Conservation (phyloP, 495 filamentous ascomycete genomes). For the Aspergillus homomorphus region DNA sequence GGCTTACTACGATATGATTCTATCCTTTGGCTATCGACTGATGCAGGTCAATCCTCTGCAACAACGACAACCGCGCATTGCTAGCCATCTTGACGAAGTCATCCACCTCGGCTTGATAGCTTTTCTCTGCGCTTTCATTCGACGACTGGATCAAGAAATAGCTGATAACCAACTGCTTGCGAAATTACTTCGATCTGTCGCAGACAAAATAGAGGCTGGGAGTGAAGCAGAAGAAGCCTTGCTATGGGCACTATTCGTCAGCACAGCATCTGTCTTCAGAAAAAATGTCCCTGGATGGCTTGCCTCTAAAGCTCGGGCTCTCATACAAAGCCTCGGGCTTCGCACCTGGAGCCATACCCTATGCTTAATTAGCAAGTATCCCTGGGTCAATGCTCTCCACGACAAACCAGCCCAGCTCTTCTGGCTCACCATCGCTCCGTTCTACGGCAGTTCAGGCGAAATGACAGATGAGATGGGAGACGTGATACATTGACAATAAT, state of each 20-base stretch:
- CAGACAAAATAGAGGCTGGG: not conserved
- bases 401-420: not conserved
- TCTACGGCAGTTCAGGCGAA: no score
- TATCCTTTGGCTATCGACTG: not conserved
- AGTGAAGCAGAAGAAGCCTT: not conserved
- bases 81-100: not conserved
- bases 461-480: not conserved
- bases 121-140: not conserved
- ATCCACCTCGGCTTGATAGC: not conserved
- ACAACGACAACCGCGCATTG: not conserved
- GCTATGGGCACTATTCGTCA: not conserved
- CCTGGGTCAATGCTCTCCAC: conserved; percentile 9
- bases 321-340: not conserved
- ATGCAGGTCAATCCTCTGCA: not conserved
- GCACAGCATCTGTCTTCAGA: not conserved
- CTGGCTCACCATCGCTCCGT: not conserved
- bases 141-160: not conserved
- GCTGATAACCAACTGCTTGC: not conserved
- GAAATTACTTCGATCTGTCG: not conserved
- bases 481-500: no score
- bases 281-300: not conserved
- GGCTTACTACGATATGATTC: not conserved
- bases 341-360: not conserved
- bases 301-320: not conserved
- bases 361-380: not conserved